Evolutionary conservation across 2,329 filamentous ascomycete species (phyloP), one percentile per base, ranked within the genome.

Genomic region (Aureobasidium musti): DNA sequence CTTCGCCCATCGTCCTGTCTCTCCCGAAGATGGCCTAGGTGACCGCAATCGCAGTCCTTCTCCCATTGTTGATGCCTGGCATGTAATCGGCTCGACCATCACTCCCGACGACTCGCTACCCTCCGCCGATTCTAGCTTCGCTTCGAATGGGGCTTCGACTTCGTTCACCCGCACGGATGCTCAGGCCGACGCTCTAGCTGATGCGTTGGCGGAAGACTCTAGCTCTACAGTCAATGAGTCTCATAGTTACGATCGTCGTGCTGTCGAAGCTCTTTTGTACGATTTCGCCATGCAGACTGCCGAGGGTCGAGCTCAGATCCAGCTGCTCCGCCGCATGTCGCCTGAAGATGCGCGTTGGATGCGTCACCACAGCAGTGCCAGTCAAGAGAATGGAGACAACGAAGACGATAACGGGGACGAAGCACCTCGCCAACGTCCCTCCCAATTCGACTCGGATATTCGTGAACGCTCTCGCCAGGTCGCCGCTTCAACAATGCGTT

Each of bases 121-220:
- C 0, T 96, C 90, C 71, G 86, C 87, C 1, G 87, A 90, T 35
- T 93, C 92, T 0, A 97, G 92, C 0, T 97, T 97, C 75, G 85
- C 88, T 0, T 93, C 91, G 11, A 83, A 83, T 1, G 80, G 81
- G n/a, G 80, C 83, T 4, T 82, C 82, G 45, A 21, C 41, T 30
- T 81, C 81, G 14, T 84, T 84, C 0, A 10, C 19, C 1, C 43
- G 39, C 82, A 81, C 71, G 69, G 68, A 66, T 77, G 76, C 37
- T 21, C 37, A 30, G 19, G 54, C 21, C 2, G 52, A 56, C 28
- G 11, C 21, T 26, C n/a, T 41, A 19, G 53, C 53, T 5, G 35
- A 59, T 11, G 37, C 23, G 10, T 14, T 60, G 19, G 19, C n/a
- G 2, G 56, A 60, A 2, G 41, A 47, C 41, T 60, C 56, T n/a